Percentiles rank a stretch among this genome's conserved stretches.
phyloP scores from a whole-genome alignment of 768 basidiomycete species.

The Leccinum broughii region DNA sequence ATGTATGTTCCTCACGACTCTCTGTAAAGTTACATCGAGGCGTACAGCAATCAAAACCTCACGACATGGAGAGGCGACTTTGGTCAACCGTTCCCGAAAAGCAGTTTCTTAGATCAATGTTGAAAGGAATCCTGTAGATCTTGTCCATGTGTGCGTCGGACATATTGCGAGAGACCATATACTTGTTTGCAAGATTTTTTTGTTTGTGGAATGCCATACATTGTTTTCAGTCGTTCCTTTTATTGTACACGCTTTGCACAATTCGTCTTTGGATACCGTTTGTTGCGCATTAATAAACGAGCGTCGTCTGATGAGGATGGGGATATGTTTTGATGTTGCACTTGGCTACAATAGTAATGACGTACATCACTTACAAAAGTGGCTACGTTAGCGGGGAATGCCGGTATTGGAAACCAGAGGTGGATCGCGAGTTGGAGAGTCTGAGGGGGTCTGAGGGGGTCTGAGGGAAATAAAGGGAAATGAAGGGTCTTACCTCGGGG shows the following conservation, averaged over 20 bases:
- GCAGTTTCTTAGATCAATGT: slow-evolving; percentile 59
- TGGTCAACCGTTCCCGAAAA: slow-evolving; percentile 70
- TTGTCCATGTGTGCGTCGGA: slow-evolving; percentile 8
- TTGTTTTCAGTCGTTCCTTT: not conserved
- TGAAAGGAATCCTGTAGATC: slow-evolving; percentile 28
- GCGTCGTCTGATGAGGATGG: slow-evolving; percentile 2
- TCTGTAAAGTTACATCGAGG: slow-evolving; percentile 50
- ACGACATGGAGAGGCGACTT: slow-evolving; percentile 73
- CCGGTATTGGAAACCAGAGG: no score
- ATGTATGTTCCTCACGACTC: slow-evolving; percentile 5
- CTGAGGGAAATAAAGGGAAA: no score
- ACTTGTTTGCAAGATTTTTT: no score
- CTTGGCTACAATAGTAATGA: slow-evolving; percentile 23
- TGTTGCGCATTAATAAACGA: slow-evolving; percentile 13
- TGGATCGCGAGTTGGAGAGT: no score
- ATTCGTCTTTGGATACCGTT: slow-evolving; percentile 4
- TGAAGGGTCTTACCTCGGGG: no score
- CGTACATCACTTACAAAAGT: slow-evolving; percentile 14
- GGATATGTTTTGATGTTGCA: slow-evolving; percentile 5
- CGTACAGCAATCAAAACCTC: slow-evolving; percentile 81
- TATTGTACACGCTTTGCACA: slow-evolving; percentile 14
- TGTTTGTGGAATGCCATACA: no score
- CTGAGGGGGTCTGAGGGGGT: no score
- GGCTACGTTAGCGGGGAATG: no score
- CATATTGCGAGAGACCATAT: slow-evolving; percentile 5